A percentile compares a stretch with the other conserved stretches of the same genome.
Conservation (phyloP, 108 stramenopile genomes). For the Mayamaea pseudoterrestris region DNA sequence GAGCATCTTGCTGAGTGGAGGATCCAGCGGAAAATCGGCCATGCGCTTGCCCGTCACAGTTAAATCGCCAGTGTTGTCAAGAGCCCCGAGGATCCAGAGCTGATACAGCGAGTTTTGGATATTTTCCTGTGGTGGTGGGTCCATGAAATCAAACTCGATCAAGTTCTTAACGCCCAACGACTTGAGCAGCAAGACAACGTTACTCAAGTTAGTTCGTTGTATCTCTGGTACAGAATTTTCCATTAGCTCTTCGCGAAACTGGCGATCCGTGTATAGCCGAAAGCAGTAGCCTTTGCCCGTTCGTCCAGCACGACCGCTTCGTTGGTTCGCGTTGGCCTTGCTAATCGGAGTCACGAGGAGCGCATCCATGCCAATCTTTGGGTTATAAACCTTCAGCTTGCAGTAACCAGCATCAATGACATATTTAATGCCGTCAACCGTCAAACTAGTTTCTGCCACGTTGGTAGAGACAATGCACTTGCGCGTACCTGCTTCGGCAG, state of each 20-base stretch:
- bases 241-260: slow-evolving; percentile 93
- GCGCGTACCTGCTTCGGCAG: slow-evolving; percentile 82
- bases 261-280: slow-evolving; percentile 94
- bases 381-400: slow-evolving; percentile 99
- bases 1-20: slow-evolving; percentile 96
- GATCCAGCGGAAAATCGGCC: slow-evolving; percentile 96
- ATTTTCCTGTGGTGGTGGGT: slow-evolving; percentile 96
- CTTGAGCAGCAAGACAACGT: slow-evolving; percentile 98
- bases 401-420: slow-evolving; percentile 97
- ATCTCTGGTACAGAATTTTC: slow-evolving; percentile 94
- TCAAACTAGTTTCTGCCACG: slow-evolving; percentile 95
- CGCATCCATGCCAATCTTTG: slow-evolving; percentile 99
- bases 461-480: slow-evolving; percentile 98
- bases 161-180: slow-evolving; percentile 89
- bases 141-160: slow-evolving; percentile 96
- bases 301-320: slow-evolving; percentile 92
- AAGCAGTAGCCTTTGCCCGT: slow-evolving; percentile 96
- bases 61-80: slow-evolving; percentile 91
- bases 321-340: slow-evolving; percentile 97
- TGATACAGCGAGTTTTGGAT: slow-evolving; percentile 95
- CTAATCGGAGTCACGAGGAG: slow-evolving; percentile 92
- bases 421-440: slow-evolving; percentile 97
- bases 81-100: slow-evolving; percentile 96
- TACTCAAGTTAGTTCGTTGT: slow-evolving; percentile 94
- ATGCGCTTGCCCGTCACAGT: slow-evolving; percentile 88